Base-by-base conservation (phyloP, 192 early-diverging fungal species). In the Backusella australiensis region DNA sequence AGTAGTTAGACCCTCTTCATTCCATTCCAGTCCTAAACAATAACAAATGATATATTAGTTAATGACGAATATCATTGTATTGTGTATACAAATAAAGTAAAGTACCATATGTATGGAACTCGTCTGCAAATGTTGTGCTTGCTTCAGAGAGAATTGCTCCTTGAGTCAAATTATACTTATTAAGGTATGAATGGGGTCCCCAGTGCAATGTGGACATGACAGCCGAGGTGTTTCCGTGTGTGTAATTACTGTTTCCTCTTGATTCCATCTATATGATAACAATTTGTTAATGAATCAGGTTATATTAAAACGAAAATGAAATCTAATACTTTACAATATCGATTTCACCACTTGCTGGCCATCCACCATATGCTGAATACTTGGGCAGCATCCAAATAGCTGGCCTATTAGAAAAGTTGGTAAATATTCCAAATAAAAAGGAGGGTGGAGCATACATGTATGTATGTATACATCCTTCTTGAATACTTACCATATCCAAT, bases 321-420 rank as follows among this genome's bases (percentile, higher is more conserved):
- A 26, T 71, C 12, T 19, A 41, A 36, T 26, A 36, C 11, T n/a
- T 75, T 71, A 75, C 78, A 38, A 80, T 80, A 52, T 80, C 78
- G 52, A 80, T 80, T 53, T 80, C 78, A 29, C 90, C 91, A 71
- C 84, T 87, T 1, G 90, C 88, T n/a, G 91, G 91, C 90, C 87
- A 88, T 15, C 66, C 44, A 49, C 90, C 91, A 68, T 92, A 92
- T 7, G 76, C 67, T 52, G 79, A 81, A 68, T 88, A 49, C 23
- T 80, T 87, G 23, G 90, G 90, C 63, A 91, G 46, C 83, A 91
- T 77, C 90, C 90, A 91, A 26, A 91, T 89, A 1, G 84, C 81
- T 63, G 88, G 72, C 75, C 77, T 67, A 34, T 38, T 49, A 34
- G 15, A 6, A 74, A 15, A 42, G 29, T 69, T 8, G 15, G 52